These are phyloP conservation scores for Leccinum variicolor DNA, from an alignment of 768 basidiomycete species.

Conservation along the genomic window DNA sequence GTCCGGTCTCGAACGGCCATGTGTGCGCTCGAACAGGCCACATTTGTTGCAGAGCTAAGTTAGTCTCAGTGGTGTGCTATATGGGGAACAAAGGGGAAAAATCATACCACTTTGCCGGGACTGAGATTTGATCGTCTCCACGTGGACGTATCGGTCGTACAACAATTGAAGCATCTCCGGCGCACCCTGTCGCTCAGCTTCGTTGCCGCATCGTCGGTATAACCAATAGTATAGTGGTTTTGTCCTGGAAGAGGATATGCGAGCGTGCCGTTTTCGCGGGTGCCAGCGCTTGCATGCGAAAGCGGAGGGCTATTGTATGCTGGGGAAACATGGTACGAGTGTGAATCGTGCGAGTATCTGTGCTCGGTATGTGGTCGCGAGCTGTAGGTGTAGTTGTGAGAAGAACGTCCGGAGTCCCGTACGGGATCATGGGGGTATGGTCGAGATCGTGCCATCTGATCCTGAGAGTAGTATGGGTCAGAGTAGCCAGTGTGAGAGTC, in stretches of 20 bases:
- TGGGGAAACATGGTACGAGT: slow-evolving; percentile 29
- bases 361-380: slow-evolving; percentile 26
- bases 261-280: slow-evolving; percentile 28
- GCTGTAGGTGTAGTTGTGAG: slow-evolving; percentile 36
- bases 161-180: slow-evolving; percentile 79
- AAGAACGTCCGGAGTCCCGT: slow-evolving; percentile 27
- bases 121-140: slow-evolving; percentile 76
- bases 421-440: slow-evolving; percentile 33
- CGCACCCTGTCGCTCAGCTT: slow-evolving; percentile 77
- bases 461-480: slow-evolving; percentile 40
- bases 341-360: slow-evolving; percentile 32
- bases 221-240: slow-evolving; percentile 37
- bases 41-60: slow-evolving; percentile 58
- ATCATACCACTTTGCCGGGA: slow-evolving; percentile 71
- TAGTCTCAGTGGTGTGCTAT: slow-evolving; percentile 4
- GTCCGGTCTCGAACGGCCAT: slow-evolving; percentile 73
- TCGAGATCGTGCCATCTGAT: slow-evolving; percentile 31
- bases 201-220: slow-evolving; percentile 78
- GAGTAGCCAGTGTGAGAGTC: slow-evolving; percentile 31
- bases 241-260: slow-evolving; percentile 39
- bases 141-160: slow-evolving; percentile 80
- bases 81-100: not conserved
- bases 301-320: slow-evolving; percentile 27
- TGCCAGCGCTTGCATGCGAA: slow-evolving; percentile 17
- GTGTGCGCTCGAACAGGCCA: slow-evolving; percentile 77